Percentiles rank a stretch among this genome's conserved stretches.
Conservation (phyloP, 1,284 basidiomycete species). For the Grifola frondosa region DNA sequence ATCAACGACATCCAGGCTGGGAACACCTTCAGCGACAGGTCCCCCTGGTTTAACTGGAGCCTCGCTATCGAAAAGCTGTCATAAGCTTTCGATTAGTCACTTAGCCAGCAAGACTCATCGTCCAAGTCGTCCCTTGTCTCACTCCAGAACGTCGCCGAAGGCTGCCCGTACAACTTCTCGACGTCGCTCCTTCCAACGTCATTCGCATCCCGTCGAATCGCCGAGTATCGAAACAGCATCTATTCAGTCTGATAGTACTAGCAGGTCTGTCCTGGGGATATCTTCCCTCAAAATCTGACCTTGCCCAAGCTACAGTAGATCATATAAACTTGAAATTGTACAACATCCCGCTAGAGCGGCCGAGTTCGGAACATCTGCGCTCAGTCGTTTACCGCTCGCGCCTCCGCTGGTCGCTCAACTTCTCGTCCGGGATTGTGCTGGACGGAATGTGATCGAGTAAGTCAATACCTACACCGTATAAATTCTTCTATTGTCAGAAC, state of each 20-base stretch:
- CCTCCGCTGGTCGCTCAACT: conserved; percentile 81
- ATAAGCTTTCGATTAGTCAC: conserved; percentile 1
- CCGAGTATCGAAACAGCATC: background rate
- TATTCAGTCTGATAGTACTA: conserved; percentile 7
- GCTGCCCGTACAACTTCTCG: background rate
- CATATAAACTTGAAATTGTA: conserved; percentile 74
- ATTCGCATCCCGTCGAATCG: background rate
- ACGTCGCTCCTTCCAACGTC: conserved; percentile 10
- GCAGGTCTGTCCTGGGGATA: conserved; percentile 7
- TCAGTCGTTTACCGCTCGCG: conserved; percentile 79
- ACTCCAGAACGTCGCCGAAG: background rate
- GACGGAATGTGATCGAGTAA: conserved; percentile 67
- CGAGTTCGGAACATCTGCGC: conserved; percentile 70
- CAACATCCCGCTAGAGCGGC: conserved; percentile 80
- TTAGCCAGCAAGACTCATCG: background rate
- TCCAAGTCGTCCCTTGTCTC: background rate
- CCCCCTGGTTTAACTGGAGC: too few species aligned
- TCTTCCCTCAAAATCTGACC: background rate
- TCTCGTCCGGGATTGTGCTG: conserved; percentile 68
- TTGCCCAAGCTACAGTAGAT: too few species aligned
- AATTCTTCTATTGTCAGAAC: conserved; percentile 25
- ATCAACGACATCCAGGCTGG: too few species aligned
- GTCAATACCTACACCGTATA: conserved; percentile 31
- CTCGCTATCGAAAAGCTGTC: too few species aligned
- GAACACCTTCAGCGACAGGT: too few species aligned